Evolutionary conservation across 2,329 filamentous ascomycete genomes (phyloP), one percentile per base, ranked within the genome.

Genomic region (Thielaviopsis ethacetica): DNA sequence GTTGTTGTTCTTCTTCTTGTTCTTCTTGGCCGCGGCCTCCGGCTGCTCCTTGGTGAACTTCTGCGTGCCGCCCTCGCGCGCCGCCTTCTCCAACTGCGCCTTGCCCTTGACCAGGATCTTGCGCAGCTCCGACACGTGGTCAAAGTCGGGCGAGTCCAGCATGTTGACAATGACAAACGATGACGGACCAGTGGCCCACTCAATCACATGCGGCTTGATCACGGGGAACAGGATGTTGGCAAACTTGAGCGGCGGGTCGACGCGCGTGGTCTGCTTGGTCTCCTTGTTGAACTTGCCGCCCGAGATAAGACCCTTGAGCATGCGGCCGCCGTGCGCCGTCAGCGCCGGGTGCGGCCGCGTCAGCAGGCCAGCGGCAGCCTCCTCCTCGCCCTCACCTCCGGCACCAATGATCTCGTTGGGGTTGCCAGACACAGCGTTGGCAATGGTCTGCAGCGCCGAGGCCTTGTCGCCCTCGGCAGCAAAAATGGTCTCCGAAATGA

Each of bases 261-360:
- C 78, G 22, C 82, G 80, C 66, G 86, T 79, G 52, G 93, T 72
- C 59, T 77, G 82, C 71, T 89, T 89, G 1, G 81, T 77, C 51
- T 77, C 77, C 62, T 82, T 81, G 71, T 97, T 89, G 68, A 87
- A 98, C 60, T 83, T 84, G 26, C 94, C 93, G 50, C 93, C 93
- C 58, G 89, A 85, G 24, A 96, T 90, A 7, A 98, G 79, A 0
- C 86, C 86, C 74, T 95, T 96, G 66, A 97, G 79, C 84, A 96
- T 86, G 61, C 89, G 85, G 17, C 88, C 89, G 49, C 83, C 86
- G 65, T 77, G 77, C 0, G 82, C 68, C 44, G 79, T 77, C 65
- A 79, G 75, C 26, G 82, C 79, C 59, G 86, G 76, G 67, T 89
- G 85, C 30, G 70, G 67, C 22, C 67, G 67, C 3, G 71, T 64